Evolutionary conservation across 352 stramenopile genomes (phyloP).

Genomic region (Pythium plurisporium): DNA sequence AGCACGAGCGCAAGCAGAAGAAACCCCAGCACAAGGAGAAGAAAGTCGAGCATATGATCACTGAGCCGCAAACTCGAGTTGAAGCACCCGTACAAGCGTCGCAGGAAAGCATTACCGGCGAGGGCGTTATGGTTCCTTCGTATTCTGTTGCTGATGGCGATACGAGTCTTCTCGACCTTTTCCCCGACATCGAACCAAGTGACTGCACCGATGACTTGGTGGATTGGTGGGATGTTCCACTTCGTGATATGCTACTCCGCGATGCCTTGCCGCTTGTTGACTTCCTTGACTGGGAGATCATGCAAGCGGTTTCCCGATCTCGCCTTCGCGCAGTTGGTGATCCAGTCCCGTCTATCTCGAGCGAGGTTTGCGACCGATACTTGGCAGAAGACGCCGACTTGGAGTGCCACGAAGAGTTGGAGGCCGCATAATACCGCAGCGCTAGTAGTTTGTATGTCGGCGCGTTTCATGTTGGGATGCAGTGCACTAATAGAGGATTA

Average conservation of each 20-base stretch:
- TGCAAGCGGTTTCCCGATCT: conserved; percentile 21
- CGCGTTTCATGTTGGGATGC: background rate
- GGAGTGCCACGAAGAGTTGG: conserved; percentile 26
- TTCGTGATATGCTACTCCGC: conserved; percentile 36
- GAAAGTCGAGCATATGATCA: too few relatives aligned
- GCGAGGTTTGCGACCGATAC: background rate
- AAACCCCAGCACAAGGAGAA: background rate
- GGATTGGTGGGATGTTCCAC: conserved; percentile 48
- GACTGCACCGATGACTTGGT: conserved; percentile 12
- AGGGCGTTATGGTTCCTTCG: background rate
- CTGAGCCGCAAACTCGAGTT: too few relatives aligned
- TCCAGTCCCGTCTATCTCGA: background rate
- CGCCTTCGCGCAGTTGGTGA: background rate
- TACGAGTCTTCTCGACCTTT: conserved; percentile 29
- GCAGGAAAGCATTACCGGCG: background rate
- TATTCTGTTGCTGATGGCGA: background rate
- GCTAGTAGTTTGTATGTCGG: background rate
- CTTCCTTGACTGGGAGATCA: conserved; percentile 46
- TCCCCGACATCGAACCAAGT: conserved; percentile 21
- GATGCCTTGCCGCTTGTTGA: conserved; percentile 34
- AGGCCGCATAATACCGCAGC: background rate
- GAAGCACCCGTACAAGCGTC: background rate
- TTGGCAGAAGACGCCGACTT: conserved; percentile 20
- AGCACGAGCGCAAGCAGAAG: background rate
- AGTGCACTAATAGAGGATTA: background rate